These are phyloP conservation scores for Fusarium zealandicum DNA, from an alignment of 2,329 filamentous ascomycete species.

Conservation along the genomic window DNA sequence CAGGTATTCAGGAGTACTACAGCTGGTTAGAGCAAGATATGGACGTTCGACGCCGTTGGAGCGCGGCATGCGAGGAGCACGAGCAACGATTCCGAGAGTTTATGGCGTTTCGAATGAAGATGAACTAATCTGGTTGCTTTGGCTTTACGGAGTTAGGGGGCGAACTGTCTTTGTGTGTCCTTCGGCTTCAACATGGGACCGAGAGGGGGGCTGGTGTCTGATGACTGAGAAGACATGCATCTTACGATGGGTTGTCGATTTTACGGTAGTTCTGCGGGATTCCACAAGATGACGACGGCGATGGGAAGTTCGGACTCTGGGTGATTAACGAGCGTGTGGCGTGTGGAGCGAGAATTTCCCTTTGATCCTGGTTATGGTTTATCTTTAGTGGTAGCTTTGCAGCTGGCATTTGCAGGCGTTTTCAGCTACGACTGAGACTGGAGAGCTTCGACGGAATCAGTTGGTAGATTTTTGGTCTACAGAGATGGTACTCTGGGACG, in stretches of 20 bases:
- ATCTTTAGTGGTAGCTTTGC: slow-evolving; percentile 17
- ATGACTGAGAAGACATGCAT: slow-evolving; percentile 1
- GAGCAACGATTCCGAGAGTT: slow-evolving; percentile 65
- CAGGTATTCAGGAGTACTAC: slow-evolving; percentile 65
- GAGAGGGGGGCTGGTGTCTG: slow-evolving; percentile 9
- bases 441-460: slow-evolving; percentile 5
- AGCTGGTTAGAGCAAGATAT: slow-evolving; percentile 70
- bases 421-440: slow-evolving; percentile 10
- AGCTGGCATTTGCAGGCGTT: slow-evolving; percentile 23
- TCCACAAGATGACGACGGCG: slow-evolving; percentile 14
- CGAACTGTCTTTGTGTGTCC: slow-evolving; percentile 11
- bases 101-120: slow-evolving; percentile 55
- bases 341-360: slow-evolving; percentile 19
- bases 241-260: slow-evolving; percentile 4
- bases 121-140: slow-evolving; percentile 44
- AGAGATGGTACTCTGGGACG: slow-evolving; percentile 28
- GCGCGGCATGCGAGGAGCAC: slow-evolving; percentile 65
- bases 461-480: slow-evolving; percentile 14
- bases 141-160: slow-evolving; percentile 13
- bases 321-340: slow-evolving; percentile 10
- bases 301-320: slow-evolving; percentile 25
- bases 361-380: slow-evolving; percentile 19
- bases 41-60: slow-evolving; percentile 67
- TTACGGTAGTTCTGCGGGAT: slow-evolving; percentile 25
- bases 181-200: slow-evolving; percentile 20